Evolutionary conservation across 2,329 filamentous ascomycete species (phyloP).

Genomic region (Penicillium janthinellum): DNA sequence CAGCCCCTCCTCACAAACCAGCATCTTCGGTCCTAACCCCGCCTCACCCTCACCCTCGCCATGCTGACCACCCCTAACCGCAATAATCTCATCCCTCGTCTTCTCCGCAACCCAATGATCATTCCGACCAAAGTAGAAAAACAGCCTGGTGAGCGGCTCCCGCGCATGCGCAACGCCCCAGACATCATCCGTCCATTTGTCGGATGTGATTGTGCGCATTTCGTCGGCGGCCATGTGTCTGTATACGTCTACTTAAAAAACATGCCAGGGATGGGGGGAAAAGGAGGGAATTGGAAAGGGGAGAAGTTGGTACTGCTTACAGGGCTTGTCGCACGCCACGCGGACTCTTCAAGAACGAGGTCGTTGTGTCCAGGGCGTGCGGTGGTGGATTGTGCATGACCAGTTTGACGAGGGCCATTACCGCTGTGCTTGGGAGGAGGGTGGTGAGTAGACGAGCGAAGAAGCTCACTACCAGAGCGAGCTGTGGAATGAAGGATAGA

Average conservation of each 20-base stretch:
- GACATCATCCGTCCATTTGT: slow-evolving; percentile 61
- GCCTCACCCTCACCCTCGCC: slow-evolving; percentile 3
- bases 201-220: slow-evolving; percentile 57
- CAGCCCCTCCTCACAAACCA: slow-evolving; percentile 57
- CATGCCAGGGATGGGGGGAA: not conserved
- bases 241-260: not conserved
- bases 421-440: slow-evolving; percentile 42
- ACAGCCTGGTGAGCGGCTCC: slow-evolving; percentile 49
- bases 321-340: slow-evolving; percentile 58
- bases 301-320: slow-evolving; percentile 30
- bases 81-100: slow-evolving; percentile 59
- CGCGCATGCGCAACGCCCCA: slow-evolving; percentile 53
- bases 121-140: slow-evolving; percentile 61
- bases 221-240: slow-evolving; percentile 61
- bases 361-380: slow-evolving; percentile 52
- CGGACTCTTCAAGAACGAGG: slow-evolving; percentile 52
- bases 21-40: slow-evolving; percentile 51
- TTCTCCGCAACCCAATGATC: slow-evolving; percentile 65
- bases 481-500: slow-evolving; percentile 39
- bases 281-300: not conserved
- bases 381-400: slow-evolving; percentile 44
- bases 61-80: slow-evolving; percentile 38
- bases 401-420: slow-evolving; percentile 46
- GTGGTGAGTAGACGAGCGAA: slow-evolving; percentile 48
- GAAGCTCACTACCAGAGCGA: slow-evolving; percentile 40